phyloP scores from a whole-genome alignment of 129 eudicot genomes.

The Artemisia argyi region DNA sequence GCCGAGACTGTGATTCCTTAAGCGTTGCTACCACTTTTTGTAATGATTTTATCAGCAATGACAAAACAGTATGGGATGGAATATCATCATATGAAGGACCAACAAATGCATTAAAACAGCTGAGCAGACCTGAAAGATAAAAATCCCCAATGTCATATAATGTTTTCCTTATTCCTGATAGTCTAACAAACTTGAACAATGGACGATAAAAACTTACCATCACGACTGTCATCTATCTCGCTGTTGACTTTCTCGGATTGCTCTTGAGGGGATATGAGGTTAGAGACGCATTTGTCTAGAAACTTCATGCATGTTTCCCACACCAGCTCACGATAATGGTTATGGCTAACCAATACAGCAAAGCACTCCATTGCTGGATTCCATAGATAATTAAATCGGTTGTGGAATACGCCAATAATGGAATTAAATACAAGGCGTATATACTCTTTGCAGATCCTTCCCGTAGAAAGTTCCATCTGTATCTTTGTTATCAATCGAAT shows the following conservation, averaged over 20 bases:
- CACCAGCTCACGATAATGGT: slow-evolving; percentile 43
- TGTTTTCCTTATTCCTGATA: neutral
- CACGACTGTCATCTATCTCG: slow-evolving; percentile 31
- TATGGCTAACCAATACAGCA: slow-evolving; percentile 44
- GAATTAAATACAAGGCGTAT: slow-evolving; percentile 57
- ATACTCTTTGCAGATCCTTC: slow-evolving; percentile 46
- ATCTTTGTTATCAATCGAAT: slow-evolving; percentile 62
- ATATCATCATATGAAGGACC: slow-evolving; percentile 43
- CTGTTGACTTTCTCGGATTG: slow-evolving; percentile 27
- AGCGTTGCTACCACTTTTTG: slow-evolving; percentile 60
- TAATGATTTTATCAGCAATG: slow-evolving; percentile 69
- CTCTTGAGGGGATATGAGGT: slow-evolving; percentile 38
- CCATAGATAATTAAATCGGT: slow-evolving; percentile 73
- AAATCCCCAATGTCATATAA: slow-evolving; percentile 7
- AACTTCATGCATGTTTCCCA: slow-evolving; percentile 62
- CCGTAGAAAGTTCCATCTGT: slow-evolving; percentile 61
- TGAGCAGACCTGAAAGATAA: slow-evolving; percentile 55
- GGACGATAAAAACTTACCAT: slow-evolving; percentile 43
- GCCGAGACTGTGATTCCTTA: slow-evolving; percentile 62
- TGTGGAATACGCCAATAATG: slow-evolving; percentile 67
- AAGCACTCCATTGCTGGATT: slow-evolving; percentile 78
- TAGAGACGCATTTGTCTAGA: slow-evolving; percentile 52
- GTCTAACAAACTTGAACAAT: neutral
- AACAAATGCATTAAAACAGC: slow-evolving; percentile 46
- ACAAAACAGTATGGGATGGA: slow-evolving; percentile 56